Evolutionary conservation across 768 basidiomycete genomes (phyloP), one percentile per base, ranked within the genome.

Genomic region (Tylopilus felleus): DNA sequence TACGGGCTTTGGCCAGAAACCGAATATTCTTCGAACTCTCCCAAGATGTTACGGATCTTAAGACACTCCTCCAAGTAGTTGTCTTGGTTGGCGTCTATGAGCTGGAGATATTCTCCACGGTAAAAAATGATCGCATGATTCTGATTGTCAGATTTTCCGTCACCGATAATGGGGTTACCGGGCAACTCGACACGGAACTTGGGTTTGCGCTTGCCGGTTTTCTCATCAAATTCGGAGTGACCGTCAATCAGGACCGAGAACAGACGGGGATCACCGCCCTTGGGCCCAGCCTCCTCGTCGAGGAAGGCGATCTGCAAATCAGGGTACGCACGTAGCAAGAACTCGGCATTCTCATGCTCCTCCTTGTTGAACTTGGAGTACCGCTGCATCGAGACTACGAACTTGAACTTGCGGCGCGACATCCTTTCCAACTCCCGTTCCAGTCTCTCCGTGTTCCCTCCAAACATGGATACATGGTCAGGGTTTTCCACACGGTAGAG

Each of bases 311-410:
- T 99, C 73, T 98, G 95, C 41, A 99, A 75, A 73, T 99, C 97
- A 9, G 97, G 97, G 71, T 99, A 99, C 10, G 97, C 97, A 45
- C 97, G 93, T 35, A 99, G 75, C 51, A 98, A 76, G 78, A 99
- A 98, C 72, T 98, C 96, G 29, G 96, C 94, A 65, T 98, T 98
- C 75, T 98, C 97, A 45, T 90, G 85, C 70, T 98, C 97, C 73
- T 99, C 96, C 76, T 98, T 97, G 80, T 93, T 97, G 79, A 98
- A 98, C 75, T 98, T 98, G 67, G 92, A 85, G 77, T 93, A 98
- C 14, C 97, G 90, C 71, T 98, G 97, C 97, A 98, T 98, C 35
- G 97, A 96, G 53, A 98, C 89, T 56, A 90, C 79, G 66, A 98
- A 96, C 75, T 98, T 98, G 85, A 98, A 98, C 74, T 99, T 99